A percentile compares a stretch with the other conserved stretches of the same genome.
These are phyloP conservation scores for Nidularia pulvinata DNA, from an alignment of 768 basidiomycete species.

Conservation along the genomic window DNA sequence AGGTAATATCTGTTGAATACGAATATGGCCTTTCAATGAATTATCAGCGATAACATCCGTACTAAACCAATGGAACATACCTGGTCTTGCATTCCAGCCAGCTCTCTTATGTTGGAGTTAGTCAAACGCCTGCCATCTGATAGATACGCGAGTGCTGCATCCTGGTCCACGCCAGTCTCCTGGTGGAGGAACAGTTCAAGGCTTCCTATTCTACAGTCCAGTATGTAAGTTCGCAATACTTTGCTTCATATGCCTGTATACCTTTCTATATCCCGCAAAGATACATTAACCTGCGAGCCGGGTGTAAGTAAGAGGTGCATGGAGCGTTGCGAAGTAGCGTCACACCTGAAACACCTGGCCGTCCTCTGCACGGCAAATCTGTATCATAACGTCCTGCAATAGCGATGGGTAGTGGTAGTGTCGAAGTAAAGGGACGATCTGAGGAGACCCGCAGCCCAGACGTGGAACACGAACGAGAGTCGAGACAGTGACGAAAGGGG, in stretches of 20 bases:
- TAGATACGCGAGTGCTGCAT: conserved; percentile 73
- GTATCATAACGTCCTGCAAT: conserved; percentile 39
- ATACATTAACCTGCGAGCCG: conserved; percentile 49
- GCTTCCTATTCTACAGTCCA: conserved; percentile 47
- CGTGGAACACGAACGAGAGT: too few relatives aligned
- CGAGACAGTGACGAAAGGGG: too few relatives aligned
- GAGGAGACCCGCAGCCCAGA: too few relatives aligned
- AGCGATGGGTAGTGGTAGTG: too few relatives aligned
- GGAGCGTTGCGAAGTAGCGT: neutral
- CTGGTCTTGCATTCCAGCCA: conserved; percentile 76
- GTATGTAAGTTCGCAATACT: too few relatives aligned
- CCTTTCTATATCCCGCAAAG: conserved; percentile 80
- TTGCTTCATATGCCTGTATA: conserved; percentile 17
- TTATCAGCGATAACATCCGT: neutral
- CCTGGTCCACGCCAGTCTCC: conserved; percentile 70
- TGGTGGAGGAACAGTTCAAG: conserved; percentile 74
- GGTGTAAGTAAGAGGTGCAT: conserved; percentile 1
- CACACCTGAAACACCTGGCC: conserved; percentile 61
- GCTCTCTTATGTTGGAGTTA: conserved; percentile 71
- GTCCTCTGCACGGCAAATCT: conserved; percentile 66
- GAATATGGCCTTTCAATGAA: conserved; percentile 56
- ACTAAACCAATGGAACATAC: conserved; percentile 30
- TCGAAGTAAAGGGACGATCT: too few relatives aligned
- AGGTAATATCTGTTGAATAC: conserved; percentile 86
- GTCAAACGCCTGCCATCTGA: conserved; percentile 78